These are phyloP conservation scores for Prunus mume DNA, from an alignment of 306 rosid genomes.

Conservation along the genomic window DNA sequence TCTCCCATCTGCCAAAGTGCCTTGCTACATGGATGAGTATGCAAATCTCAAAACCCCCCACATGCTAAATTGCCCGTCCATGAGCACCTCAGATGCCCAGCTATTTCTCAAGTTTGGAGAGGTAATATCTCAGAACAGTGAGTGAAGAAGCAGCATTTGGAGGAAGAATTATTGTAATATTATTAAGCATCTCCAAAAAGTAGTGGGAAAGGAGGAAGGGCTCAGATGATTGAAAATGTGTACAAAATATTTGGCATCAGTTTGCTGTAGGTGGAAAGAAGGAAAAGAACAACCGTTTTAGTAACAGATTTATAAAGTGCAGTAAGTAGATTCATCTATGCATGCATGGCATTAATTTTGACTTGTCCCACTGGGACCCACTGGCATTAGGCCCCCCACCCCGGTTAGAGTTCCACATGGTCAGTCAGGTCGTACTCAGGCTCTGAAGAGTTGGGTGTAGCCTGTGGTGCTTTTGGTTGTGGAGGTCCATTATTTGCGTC, in stretches of 20 bases:
- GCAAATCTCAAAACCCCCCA: slow-evolving; percentile 78
- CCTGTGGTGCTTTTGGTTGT: not conserved
- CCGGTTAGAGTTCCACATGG: no score
- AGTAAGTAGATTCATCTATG: not conserved
- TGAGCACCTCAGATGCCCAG: slow-evolving; percentile 91
- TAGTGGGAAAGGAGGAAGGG: not conserved
- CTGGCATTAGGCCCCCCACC: not conserved
- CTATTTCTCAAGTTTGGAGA: slow-evolving; percentile 90
- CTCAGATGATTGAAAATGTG: slow-evolving; percentile 32
- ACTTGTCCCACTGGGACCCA: slow-evolving; percentile 2
- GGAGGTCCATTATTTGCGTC: slow-evolving; percentile 42
- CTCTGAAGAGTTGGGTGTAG: not conserved
- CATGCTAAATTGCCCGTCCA: slow-evolving; percentile 69
- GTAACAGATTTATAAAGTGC: slow-evolving; percentile 2
- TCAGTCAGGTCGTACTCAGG: not conserved
- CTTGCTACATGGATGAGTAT: slow-evolving; percentile 77
- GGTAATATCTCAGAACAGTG: slow-evolving; percentile 86
- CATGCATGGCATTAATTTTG: slow-evolving; percentile 9
- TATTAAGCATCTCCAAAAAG: slow-evolving; percentile 4
- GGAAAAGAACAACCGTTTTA: slow-evolving; percentile 19
- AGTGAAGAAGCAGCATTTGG: slow-evolving; percentile 22
- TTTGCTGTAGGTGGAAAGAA: slow-evolving; percentile 11
- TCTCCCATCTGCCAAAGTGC: slow-evolving; percentile 42
- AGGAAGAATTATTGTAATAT: not conserved
- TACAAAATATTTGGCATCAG: slow-evolving; percentile 29